A percentile compares a stretch with the other conserved stretches of the same genome.
phyloP scores from a whole-genome alignment of 2,329 filamentous ascomycete genomes.

The Colletotrichum sp. region DNA sequence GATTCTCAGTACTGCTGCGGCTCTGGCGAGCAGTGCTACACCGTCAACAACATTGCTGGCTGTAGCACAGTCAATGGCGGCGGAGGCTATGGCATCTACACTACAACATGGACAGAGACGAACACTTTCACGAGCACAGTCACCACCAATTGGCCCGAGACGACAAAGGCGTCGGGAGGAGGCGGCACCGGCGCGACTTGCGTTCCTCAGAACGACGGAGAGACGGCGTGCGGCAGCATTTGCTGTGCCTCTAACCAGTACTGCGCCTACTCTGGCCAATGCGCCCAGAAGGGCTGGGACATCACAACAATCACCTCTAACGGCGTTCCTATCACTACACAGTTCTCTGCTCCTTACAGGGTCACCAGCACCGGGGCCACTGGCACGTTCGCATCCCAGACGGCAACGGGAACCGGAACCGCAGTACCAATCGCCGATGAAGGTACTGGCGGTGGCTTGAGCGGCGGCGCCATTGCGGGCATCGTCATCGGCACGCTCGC shows the following conservation, averaged over 20 bases:
- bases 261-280: constrained; percentile 66
- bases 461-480: constrained; percentile 77
- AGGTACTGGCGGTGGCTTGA: constrained; percentile 55
- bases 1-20: constrained; percentile 62
- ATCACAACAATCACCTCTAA: constrained; percentile 49
- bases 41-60: constrained; percentile 53
- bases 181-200: constrained; percentile 46
- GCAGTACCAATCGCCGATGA: constrained; percentile 37
- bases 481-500: constrained; percentile 78
- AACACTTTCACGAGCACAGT: constrained; percentile 64
- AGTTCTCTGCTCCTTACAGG: constrained; percentile 56
- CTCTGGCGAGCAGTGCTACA: constrained; percentile 55
- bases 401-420: constrained; percentile 58
- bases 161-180: constrained; percentile 40
- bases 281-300: constrained; percentile 46
- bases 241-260: constrained; percentile 76
- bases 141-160: constrained; percentile 52
- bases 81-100: constrained; percentile 43
- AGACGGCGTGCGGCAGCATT: constrained; percentile 69
- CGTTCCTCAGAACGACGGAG: constrained; percentile 52
- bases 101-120: constrained; percentile 67
- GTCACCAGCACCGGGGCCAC: constrained; percentile 60
- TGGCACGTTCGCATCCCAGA: constrained; percentile 57
- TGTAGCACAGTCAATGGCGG: constrained; percentile 45
- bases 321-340: constrained; percentile 56